A percentile compares a stretch with the other conserved stretches of the same genome.
Conservation (phyloP, 345 rosid species). For the Gossypium mustelinum region DNA sequence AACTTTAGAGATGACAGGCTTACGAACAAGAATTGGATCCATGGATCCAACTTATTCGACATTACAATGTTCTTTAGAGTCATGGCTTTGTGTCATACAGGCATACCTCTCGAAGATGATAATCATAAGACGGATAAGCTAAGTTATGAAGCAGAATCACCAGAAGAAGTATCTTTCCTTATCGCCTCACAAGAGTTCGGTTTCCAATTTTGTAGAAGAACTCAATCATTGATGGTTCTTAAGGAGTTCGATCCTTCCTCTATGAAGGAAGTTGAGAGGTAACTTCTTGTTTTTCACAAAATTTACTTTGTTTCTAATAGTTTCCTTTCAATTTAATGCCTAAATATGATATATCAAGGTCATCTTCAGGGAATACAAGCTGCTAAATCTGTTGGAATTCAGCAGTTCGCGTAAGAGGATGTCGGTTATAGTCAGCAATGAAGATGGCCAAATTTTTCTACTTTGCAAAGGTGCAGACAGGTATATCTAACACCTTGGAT, state of each 20-base stretch:
- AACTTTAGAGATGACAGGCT: slow-evolving; percentile 62
- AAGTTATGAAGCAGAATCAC: slow-evolving; percentile 85
- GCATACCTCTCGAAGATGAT: slow-evolving; percentile 55
- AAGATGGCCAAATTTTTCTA: slow-evolving; percentile 59
- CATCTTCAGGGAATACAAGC: slow-evolving; percentile 59
- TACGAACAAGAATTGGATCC: slow-evolving; percentile 52
- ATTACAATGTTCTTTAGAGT: slow-evolving; percentile 62
- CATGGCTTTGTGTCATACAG: slow-evolving; percentile 71
- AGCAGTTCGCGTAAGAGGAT: slow-evolving; percentile 73
- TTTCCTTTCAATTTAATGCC: slow-evolving; percentile 5
- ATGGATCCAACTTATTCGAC: slow-evolving; percentile 35
- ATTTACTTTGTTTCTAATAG: not conserved
- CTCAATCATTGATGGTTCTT: slow-evolving; percentile 54
- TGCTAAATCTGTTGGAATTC: slow-evolving; percentile 66
- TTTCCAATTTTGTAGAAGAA: slow-evolving; percentile 56
- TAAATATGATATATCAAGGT: slow-evolving; percentile 8
- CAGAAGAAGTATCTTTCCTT: slow-evolving; percentile 74
- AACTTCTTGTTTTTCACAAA: slow-evolving; percentile 2
- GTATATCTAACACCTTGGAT: slow-evolving; percentile 24
- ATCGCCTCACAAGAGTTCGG: slow-evolving; percentile 75
- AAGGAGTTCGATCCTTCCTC: slow-evolving; percentile 43
- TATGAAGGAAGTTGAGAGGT: slow-evolving; percentile 50
- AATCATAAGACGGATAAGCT: slow-evolving; percentile 31
- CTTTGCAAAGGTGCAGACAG: slow-evolving; percentile 92
- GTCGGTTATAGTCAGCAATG: slow-evolving; percentile 64